Base-by-base conservation (phyloP, 176 grass and related monocot genomes). In the Hsuehochloa calcarea region DNA sequence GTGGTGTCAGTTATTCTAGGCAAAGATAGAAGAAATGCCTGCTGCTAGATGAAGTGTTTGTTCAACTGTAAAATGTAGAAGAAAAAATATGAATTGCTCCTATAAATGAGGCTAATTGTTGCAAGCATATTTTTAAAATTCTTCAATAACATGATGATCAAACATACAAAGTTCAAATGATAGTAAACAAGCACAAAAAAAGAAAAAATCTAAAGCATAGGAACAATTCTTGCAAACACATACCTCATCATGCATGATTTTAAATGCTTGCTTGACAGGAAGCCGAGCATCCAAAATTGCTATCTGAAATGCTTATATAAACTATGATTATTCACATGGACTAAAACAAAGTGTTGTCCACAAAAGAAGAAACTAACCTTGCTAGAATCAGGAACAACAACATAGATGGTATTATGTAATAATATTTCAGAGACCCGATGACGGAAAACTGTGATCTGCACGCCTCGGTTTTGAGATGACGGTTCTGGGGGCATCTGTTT, bases 181-280 rank as follows among this genome's bases (percentile, higher is more conserved):
- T 4, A 74, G 10, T 16, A 76, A 80, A 63, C 13, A 43, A 80
- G 31, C 75, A 92, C 10, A 52, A 82, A 37, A 70, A 12, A 20
- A 20, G 51, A 72, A 39, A 75, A 15, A 82, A 47, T n/a, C 26
- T 58, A 61, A 80, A 31, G 25, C 5, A 45, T 20, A 15, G 22
- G 15, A 70, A n/a, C 31, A 83, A 75, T 67, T 74, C 66, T 39
- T 76, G 31, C 14, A 76, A 75, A 74, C 11, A 76, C 79, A 61
- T 93, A 93, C 88, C 89, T 90, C 88, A 6, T 88, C 86, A 86
- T 88, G 80, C 92, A 93, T 93, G 62, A 93, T 93, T 79, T 77
- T 69, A 85, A 93, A 90, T 88, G 88, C 88, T 88, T 93, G 82
- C 39, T 93, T 93, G 71, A 90, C 79, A 73, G 92, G 92, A 70